phyloP scores from a whole-genome alignment of 2,329 filamentous ascomycete species.

The Drechslerella coelobrocha region DNA sequence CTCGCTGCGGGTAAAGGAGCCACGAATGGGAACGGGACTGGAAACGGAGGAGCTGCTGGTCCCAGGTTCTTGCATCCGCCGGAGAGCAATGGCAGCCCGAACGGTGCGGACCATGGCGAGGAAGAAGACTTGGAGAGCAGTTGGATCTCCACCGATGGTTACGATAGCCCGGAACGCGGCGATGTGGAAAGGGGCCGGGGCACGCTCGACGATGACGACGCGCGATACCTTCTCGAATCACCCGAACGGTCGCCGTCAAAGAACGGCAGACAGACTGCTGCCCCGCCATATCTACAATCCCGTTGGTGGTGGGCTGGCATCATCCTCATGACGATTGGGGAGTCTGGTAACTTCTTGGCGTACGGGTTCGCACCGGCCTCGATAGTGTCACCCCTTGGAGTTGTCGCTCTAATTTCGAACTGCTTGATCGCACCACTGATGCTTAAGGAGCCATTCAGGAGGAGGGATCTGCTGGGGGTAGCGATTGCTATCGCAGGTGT shows the following conservation, averaged over 20 bases:
- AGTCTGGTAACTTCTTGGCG: constrained; percentile 94
- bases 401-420: constrained; percentile 96
- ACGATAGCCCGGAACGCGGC: constrained; percentile 57
- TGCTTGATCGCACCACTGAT: constrained; percentile 94
- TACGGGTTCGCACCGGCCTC: constrained; percentile 98
- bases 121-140: constrained; percentile 46
- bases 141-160: constrained; percentile 51
- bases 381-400: constrained; percentile 92
- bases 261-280: constrained; percentile 56
- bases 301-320: constrained; percentile 98
- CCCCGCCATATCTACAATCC: constrained; percentile 81
- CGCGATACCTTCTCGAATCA: constrained; percentile 47
- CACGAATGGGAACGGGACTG: constrained; percentile 50
- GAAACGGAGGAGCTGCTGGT: constrained; percentile 3
- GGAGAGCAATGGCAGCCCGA: constrained; percentile 24
- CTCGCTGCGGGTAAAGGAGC: constrained; percentile 30
- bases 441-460: constrained; percentile 87
- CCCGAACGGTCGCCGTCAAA: constrained; percentile 40
- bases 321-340: constrained; percentile 87
- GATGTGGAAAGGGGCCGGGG: constrained; percentile 34
- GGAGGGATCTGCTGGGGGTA: constrained; percentile 85
- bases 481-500: constrained; percentile 84
- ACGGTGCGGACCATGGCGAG: constrained; percentile 12
- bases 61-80: constrained; percentile 33
- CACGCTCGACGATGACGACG: constrained; percentile 20